Base-by-base conservation (phyloP, 331 rosid genomes). In the Quercus tomentella region DNA sequence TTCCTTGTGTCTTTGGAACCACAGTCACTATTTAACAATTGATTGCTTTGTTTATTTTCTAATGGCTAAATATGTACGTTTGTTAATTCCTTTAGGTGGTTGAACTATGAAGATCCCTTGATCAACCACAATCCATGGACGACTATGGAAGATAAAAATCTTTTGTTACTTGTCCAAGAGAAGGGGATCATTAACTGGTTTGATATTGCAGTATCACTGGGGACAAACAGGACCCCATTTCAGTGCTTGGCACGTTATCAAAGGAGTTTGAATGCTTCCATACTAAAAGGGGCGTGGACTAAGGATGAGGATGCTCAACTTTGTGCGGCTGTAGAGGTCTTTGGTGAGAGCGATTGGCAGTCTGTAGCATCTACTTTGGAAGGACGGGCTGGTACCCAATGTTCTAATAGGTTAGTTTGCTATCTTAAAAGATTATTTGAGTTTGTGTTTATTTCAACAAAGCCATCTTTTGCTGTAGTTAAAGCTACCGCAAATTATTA, bases 41-140 rank as follows among this genome's bases (percentile, higher is more conserved):
- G 79, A 22, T 74, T 70, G 49, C 77, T 74, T 72, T 77, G 25
- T 76, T 45, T 70, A 23, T 74, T 60, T 77, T 70, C 71, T 33
- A 63, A 75, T 80, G 54, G 17, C 57, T 75, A 62, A 69, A 77
- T 62, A 74, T 76, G 54, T 76, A 11, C 74, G 72, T 41, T 49
- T 49, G 78, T 70, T 84, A 35, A 82, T 81, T 31, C 41, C 58
- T 63, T 54, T 85, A 94, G 98, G 88, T 95, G 99, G 99, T 86
- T 90, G 88, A 95, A 95, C 85, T 91, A 82, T 87, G 97, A 95
- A 84, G 97, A 95, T 84, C 96, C 97, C 71, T 84, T 95, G 89
- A 88, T 92, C 87, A 91, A 93, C 84, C 88, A 79, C 20, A 77
- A 62, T 62, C 77, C 88, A 52, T 95, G 97, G 99, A 87, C 88